Evolutionary conservation across 2,329 filamentous ascomycete genomes (phyloP).

Genomic region (Colletotrichum noveboracense): DNA sequence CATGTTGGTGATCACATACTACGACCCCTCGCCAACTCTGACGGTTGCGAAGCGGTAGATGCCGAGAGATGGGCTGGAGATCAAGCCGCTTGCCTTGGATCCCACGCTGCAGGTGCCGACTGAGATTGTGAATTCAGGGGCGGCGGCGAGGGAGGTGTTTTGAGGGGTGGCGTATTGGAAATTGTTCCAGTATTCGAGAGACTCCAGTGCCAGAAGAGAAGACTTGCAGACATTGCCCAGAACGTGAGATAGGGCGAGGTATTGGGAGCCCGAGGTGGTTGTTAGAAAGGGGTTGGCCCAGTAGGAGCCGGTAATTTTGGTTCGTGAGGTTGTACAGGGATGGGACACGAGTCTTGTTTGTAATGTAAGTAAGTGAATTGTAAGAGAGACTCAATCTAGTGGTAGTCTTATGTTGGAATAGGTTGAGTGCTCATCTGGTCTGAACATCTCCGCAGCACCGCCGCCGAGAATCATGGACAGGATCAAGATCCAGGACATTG

Average conservation of each 20-base stretch:
- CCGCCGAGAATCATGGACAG: background rate
- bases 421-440: rapidly evolving
- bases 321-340: background rate
- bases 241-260: background rate
- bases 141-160: background rate
- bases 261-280: background rate
- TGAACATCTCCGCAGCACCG: background rate
- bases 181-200: background rate
- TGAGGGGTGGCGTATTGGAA: background rate
- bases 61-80: background rate
- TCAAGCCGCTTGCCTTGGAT: background rate
- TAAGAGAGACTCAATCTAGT: background rate
- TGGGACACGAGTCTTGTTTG: rapidly evolving
- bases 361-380: rapidly evolving
- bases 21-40: rapidly evolving
- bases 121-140: background rate
- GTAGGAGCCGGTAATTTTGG: background rate
- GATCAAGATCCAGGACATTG: background rate
- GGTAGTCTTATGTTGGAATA: rapidly evolving
- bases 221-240: background rate
- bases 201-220: rapidly evolving
- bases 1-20: background rate
- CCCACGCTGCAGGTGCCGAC: background rate
- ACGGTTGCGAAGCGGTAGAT: background rate
- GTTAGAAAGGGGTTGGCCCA: background rate